Conservation (phyloP, 2,329 filamentous ascomycete genomes). For the Penicillium sp. region DNA sequence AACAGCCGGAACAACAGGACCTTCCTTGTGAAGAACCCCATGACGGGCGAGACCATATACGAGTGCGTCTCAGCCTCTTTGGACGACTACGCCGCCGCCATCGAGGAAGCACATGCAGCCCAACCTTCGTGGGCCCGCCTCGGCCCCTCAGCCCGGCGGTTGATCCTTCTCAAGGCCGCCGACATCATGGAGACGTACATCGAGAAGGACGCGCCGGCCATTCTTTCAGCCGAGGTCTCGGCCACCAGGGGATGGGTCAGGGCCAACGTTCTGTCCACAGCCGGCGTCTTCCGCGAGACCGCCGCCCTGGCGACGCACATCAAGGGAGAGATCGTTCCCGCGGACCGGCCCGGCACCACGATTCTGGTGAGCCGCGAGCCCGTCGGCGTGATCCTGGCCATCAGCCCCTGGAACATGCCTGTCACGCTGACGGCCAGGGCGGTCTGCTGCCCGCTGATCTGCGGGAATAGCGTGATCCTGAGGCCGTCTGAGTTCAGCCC, state of each 20-base stretch:
- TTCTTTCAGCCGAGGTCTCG: conserved; percentile 10
- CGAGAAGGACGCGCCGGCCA: conserved; percentile 7
- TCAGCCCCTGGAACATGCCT: conserved; percentile 14
- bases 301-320: conserved; percentile 12
- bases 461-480: conserved; percentile 14
- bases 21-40: conserved; percentile 6
- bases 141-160: conserved; percentile 59
- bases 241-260: conserved; percentile 7
- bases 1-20: background rate
- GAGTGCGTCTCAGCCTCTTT: conserved; percentile 5
- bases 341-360: conserved; percentile 7
- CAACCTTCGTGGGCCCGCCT: conserved; percentile 3
- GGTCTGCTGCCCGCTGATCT: conserved; percentile 4
- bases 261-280: conserved; percentile 9
- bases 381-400: conserved; percentile 12
- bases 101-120: conserved; percentile 3
- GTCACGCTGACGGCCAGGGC: conserved; percentile 8
- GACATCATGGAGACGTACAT: conserved; percentile 84
- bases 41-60: conserved; percentile 5
- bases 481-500: conserved; percentile 14
- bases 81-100: conserved; percentile 4
- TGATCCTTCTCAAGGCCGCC: conserved; percentile 82
- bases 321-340: conserved; percentile 13
- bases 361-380: conserved; percentile 9
- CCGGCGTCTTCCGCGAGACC: conserved; percentile 8